Evolutionary conservation across 1,284 basidiomycete genomes (phyloP).

Genomic region (Cryptococcus depauperatus): DNA sequence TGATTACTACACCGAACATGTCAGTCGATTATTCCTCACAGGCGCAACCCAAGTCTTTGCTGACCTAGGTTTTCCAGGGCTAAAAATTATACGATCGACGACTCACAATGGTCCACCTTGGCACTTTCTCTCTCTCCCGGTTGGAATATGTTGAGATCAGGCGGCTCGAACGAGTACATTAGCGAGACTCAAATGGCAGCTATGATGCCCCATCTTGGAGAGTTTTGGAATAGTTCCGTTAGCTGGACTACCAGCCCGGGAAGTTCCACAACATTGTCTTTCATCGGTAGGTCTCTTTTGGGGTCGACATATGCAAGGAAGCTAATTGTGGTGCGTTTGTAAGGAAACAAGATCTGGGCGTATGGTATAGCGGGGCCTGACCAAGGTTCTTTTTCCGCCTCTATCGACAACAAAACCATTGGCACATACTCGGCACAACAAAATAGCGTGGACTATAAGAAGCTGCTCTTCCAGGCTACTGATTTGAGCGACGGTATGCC

Average conservation of each 20-base stretch:
- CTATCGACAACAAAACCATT: constrained; percentile 12
- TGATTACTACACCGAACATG: no score
- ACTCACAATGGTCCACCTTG: constrained; percentile 28
- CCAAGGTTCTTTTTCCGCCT: constrained; percentile 13
- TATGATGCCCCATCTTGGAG: constrained; percentile 16
- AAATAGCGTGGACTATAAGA: constrained; percentile 9
- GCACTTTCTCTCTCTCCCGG: constrained; percentile 18
- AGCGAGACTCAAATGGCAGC: constrained; percentile 12
- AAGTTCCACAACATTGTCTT: constrained; percentile 16
- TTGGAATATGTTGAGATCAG: constrained; percentile 31
- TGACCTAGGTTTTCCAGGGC: no score
- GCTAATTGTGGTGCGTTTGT: neutral
- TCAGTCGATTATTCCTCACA: no score
- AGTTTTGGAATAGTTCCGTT: constrained; percentile 23
- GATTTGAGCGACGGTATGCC: constrained; percentile 10
- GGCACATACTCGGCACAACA: constrained; percentile 13
- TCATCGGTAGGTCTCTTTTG: constrained; percentile 16
- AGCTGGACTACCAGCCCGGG: constrained; percentile 23
- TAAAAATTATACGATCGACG: constrained; percentile 33
- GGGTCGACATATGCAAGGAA: neutral
- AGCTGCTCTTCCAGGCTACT: constrained; percentile 18
- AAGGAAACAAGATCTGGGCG: constrained; percentile 26
- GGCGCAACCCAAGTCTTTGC: no score
- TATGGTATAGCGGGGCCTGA: constrained; percentile 23
- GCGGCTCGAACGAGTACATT: constrained; percentile 22